Base-by-base conservation (phyloP, 257 asterid species). In the Solanum ahanhuiri region DNA sequence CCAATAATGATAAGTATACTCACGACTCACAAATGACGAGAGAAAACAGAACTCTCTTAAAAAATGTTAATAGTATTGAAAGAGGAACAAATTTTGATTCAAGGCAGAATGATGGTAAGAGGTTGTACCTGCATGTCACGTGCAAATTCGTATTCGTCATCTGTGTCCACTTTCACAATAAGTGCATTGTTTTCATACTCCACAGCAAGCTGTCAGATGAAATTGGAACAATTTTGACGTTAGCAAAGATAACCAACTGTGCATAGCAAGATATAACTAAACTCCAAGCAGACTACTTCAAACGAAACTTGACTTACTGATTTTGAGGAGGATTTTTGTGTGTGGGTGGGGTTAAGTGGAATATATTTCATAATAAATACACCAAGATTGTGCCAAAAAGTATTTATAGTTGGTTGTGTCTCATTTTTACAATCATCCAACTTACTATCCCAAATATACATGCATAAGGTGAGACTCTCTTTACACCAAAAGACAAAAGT, bases 101-200 rank as follows among this genome's bases (percentile, higher is more conserved):
- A 76, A 76, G 18, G 83, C 12, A 41, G 83, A 43, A 77, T 9
- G 14, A 30, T 45, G 28, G 66, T 45, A 79, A 79, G 66, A 14
- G 66, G 67, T 79, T 48, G 43, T 84, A 93, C 99, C 98, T 95
- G 98, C 99, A 96, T 95, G 87, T 95, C 97, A 58, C 93, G 95
- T 15, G 98, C 96, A 86, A 96, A 96, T 92, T 95, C 98, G 63
- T 96, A 94, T 86, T 95, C 98, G 22, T 96, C 95, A 58, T 96
- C 99, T 22, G 99, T 95, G 88, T 96, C 96, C 4, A 96, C 98
- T 95, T 96, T 96, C 91, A 96, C 98, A 35, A 96, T 94, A 71
- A 92, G 84, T 73, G 95, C 98, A 45, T 89, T 94, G 88, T 87
- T 92, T 89, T 96, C 98, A 76, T 94, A 96, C 90, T 96, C 99